These are phyloP conservation scores for Pseudisothecium myosuroides DNA, from an alignment of 225 moss, liverwort and hornwort species.

Conservation along the genomic window DNA sequence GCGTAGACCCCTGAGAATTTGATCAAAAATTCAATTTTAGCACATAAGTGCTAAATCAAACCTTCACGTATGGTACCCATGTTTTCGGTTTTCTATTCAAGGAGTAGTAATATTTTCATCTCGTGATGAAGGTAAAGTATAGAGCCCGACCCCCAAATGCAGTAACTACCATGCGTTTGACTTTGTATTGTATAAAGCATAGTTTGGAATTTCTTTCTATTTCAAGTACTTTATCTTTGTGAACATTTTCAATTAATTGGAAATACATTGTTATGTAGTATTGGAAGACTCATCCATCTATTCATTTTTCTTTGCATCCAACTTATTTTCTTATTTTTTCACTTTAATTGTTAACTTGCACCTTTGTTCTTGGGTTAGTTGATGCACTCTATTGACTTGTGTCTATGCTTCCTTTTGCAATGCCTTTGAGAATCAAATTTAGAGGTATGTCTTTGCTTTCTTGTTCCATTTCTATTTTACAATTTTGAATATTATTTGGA, in stretches of 20 bases:
- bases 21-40: accelerated
- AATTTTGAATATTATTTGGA: background rate
- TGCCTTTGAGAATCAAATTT: background rate
- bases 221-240: background rate
- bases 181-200: too few relatives aligned
- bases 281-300: background rate
- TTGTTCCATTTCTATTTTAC: background rate
- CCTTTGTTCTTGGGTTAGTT: background rate
- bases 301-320: background rate
- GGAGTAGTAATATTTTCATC: background rate
- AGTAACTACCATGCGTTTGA: background rate
- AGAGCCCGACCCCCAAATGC: accelerated
- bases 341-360: background rate
- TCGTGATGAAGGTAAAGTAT: accelerated
- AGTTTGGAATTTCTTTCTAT: background rate
- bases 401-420: background rate
- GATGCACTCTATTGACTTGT: background rate
- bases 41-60: background rate
- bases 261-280: accelerated
- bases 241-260: accelerated
- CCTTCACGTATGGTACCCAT: background rate
- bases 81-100: background rate
- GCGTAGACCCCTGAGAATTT: accelerated
- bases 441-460: background rate
- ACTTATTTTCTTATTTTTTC: background rate